A percentile compares a stretch with the other conserved stretches of the same genome.
Evolutionary conservation across 192 early-diverging fungal species (phyloP).

Genomic region (Coemansia sp.): DNA sequence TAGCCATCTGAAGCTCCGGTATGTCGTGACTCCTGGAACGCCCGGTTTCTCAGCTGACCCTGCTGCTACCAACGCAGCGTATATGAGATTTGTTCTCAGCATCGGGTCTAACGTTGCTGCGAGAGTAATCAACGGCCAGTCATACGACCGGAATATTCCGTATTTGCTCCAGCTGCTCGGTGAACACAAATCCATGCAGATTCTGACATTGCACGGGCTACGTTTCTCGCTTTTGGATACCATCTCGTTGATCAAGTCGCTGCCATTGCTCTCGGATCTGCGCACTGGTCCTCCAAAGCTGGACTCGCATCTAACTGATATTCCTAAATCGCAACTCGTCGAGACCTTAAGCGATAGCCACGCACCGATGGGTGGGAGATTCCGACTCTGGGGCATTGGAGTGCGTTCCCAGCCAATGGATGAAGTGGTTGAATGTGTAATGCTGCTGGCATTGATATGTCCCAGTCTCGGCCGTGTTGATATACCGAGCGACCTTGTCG

Average conservation of each 20-base stretch:
- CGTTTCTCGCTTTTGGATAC: neutral
- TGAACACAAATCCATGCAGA: neutral
- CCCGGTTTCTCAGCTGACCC: neutral
- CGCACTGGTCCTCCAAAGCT: neutral
- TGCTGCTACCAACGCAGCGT: neutral
- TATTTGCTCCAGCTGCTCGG: neutral
- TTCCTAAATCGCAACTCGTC: neutral
- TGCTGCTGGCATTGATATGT: neutral
- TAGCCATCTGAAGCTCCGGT: neutral
- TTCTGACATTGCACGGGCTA: neutral
- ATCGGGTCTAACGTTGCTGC: neutral
- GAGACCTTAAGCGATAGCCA: neutral
- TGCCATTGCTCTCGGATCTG: neutral
- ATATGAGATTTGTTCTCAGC: neutral
- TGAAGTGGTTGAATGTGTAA: neutral
- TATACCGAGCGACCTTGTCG: neutral
- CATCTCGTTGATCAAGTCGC: neutral
- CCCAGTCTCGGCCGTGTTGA: neutral
- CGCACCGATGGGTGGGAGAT: neutral
- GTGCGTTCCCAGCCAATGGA: neutral
- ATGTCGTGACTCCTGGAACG: neutral
- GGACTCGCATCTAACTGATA: neutral
- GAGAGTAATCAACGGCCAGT: neutral
- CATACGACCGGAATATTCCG: neutral
- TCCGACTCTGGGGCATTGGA: neutral